phyloP scores from a whole-genome alignment of 2,329 filamentous ascomycete species.

The Cryphonectria nitschkei region DNA sequence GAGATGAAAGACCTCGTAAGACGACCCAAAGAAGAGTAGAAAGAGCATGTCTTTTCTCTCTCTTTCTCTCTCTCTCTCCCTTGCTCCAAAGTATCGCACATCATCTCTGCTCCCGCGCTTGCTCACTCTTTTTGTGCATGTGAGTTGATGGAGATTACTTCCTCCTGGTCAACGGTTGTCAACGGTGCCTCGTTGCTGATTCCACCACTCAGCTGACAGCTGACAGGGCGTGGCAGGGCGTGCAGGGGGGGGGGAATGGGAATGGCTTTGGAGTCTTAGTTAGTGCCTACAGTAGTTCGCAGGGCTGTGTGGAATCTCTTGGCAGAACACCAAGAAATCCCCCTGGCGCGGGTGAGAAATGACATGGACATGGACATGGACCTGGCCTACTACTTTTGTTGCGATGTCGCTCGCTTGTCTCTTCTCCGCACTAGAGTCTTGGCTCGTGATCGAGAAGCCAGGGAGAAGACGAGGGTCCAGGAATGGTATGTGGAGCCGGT shows the following conservation, averaged over 20 bases:
- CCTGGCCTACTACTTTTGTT: not conserved
- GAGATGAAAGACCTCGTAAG: not conserved
- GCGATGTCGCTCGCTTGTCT: not conserved
- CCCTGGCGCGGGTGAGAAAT: not conserved
- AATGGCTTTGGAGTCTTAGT: not conserved
- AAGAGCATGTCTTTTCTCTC: too few species aligned
- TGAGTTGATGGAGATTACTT: not conserved
- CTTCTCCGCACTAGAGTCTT: not conserved
- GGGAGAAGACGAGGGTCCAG: not conserved
- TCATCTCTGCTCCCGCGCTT: not conserved
- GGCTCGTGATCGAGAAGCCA: not conserved
- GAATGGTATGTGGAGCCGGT: not conserved
- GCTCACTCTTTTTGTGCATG: not conserved
- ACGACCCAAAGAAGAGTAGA: too few species aligned
- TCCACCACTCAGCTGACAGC: not conserved
- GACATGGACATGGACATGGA: not conserved
- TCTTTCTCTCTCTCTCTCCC: too few species aligned
- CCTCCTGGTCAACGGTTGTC: not conserved
- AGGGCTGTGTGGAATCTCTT: not conserved
- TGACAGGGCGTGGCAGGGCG: not conserved
- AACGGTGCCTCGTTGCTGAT: not conserved
- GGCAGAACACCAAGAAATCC: not conserved
- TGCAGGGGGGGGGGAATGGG: too few species aligned
- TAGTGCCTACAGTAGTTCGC: not conserved
- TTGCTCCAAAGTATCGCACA: too few species aligned